Conservation (phyloP, 78 protist species). For the Parvularia atlantis region DNA sequence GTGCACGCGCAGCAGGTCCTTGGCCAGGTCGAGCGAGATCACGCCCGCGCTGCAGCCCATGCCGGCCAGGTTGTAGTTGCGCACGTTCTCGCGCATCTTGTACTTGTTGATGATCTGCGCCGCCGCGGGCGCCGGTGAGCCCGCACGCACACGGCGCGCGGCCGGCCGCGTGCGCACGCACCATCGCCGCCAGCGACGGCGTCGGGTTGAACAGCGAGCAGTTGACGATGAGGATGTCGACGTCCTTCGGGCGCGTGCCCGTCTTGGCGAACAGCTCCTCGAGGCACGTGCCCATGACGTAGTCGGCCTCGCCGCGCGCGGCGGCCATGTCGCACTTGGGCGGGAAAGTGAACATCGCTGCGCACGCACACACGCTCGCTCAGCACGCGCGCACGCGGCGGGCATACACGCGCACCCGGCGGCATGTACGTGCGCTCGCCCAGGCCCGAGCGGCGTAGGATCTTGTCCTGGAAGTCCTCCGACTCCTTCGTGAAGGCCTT, state of each 20-base stretch:
- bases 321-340: conserved; percentile 35
- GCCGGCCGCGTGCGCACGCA: no score
- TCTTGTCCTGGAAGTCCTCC: conserved; percentile 46
- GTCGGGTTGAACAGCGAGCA: conserved; percentile 78
- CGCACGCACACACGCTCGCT: background rate
- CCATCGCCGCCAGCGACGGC: conserved; percentile 72
- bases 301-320: conserved; percentile 58
- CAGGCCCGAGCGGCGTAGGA: conserved; percentile 43
- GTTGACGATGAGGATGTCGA: conserved; percentile 73
- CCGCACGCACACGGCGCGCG: no score
- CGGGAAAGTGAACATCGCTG: background rate
- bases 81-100: conserved; percentile 42
- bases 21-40: conserved; percentile 67
- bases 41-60: conserved; percentile 79
- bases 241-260: conserved; percentile 46
- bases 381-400: background rate
- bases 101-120: conserved; percentile 43
- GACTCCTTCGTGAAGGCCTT: conserved; percentile 40
- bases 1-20: conserved; percentile 59
- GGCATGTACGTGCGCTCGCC: conserved; percentile 65
- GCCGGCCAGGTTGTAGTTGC: conserved; percentile 64
- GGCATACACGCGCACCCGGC: conserved; percentile 9
- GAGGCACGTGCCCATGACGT: conserved; percentile 38
- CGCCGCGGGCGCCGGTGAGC: no score
- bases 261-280: conserved; percentile 51